Base-by-base conservation (phyloP, 2,329 filamentous ascomycete species). In the Myriosclerotinia curreyana region DNA sequence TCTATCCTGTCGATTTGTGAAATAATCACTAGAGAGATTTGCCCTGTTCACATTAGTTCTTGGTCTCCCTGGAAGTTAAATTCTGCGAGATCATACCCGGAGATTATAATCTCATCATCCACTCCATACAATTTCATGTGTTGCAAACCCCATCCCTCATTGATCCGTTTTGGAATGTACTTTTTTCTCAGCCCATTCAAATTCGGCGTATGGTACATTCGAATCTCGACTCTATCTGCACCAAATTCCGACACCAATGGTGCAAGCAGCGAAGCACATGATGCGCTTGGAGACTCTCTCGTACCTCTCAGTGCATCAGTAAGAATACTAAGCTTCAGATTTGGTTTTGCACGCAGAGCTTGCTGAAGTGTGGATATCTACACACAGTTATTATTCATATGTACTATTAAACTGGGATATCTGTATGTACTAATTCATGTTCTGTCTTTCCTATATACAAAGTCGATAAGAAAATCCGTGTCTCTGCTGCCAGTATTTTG, bases 111-210 rank as follows among this genome's bases (percentile, higher is more conserved):
- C 76, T 96, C 92, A 73, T 99, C 92, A 71, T 99, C 95, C 28
- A 96, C 80, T 0, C 95, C 95, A 71, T 99, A 99, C 0, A 99
- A 81, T 81, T 99, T 99, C 94, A 99, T 99, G 74, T 99, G 95
- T 75, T 99, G 95, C 66, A 99, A 78, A 1, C 95, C 95, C 95
- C 95, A 99, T 22, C 95, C 95, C 78, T 99, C 95, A 71, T 99
- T 99, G 75, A 99, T 94, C 25, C 95, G 84, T 74, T 86, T 91
- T 0, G 95, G 95, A 2, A 98, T 85, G 69, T 90, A 81, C 72
- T 87, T 87, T 78, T 98, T 98, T 59, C 88, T 85, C 64, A 96
- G 71, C 0, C 95, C 95, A 3, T 91, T 96, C 68, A 99, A 78
- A 73, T 99, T 99, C 0, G 95, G 95, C 0, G 95, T 99, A 77